A percentile compares a stretch with the other conserved stretches of the same genome.
phyloP scores from a whole-genome alignment of 2,329 filamentous ascomycete genomes.

The Fusarium napiforme region DNA sequence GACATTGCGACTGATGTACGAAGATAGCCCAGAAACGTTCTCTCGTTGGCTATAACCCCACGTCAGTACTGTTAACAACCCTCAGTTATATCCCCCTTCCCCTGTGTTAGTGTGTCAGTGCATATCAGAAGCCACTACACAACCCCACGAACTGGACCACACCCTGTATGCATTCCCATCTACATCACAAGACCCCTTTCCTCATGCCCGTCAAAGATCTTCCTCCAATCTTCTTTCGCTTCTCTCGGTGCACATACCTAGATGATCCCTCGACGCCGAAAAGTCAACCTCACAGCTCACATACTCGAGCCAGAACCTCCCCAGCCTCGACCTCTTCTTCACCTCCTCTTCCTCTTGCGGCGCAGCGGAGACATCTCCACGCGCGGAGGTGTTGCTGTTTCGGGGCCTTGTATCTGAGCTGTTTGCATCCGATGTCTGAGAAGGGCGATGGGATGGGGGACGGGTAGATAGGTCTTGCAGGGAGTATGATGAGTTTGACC shows the following conservation, averaged over 20 bases:
- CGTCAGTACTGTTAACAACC: not conserved
- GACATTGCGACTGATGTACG: conserved; percentile 76
- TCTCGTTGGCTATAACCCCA: conserved; percentile 69
- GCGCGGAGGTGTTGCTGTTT: conserved; percentile 12
- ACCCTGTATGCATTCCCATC: not conserved
- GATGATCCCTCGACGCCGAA: conserved; percentile 39
- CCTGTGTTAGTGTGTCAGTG: not conserved
- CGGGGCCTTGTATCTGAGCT: conserved; percentile 2
- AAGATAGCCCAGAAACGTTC: conserved; percentile 79
- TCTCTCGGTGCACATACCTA: conserved; percentile 35
- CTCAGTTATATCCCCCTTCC: not conserved
- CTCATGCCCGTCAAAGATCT: not conserved
- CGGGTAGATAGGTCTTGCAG: conserved; percentile 33
- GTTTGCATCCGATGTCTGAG: not conserved
- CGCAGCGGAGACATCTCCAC: conserved; percentile 39
- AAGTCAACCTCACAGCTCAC: conserved; percentile 44
- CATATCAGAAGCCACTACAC: not conserved
- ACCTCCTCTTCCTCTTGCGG: conserved; percentile 25
- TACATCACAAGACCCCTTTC: conserved; percentile 11
- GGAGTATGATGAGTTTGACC: conserved; percentile 38
- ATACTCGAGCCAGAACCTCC: conserved; percentile 33
- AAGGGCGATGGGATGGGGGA: not conserved
- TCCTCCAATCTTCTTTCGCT: conserved; percentile 24
- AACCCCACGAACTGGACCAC: not conserved
- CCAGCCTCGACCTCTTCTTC: conserved; percentile 10